Evolutionary conservation across 345 rosid species (phyloP), one percentile per base, ranked within the genome.

Genomic region (Aquilaria malaccensis): DNA sequence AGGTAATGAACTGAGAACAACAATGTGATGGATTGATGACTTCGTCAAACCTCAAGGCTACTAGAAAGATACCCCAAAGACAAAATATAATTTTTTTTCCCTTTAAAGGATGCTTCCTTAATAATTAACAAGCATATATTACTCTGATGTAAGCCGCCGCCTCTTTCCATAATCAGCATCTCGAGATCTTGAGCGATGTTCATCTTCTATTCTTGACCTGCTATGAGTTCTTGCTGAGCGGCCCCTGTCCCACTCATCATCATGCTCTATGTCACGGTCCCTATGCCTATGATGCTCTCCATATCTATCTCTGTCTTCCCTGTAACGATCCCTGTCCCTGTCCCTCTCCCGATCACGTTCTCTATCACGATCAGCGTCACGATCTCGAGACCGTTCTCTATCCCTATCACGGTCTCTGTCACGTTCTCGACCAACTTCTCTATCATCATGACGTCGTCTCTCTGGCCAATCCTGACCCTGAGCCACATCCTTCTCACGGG

Each of bases 101-200:
- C 7, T 37, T 37, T 37, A 4, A 37, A 37, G 43, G 43, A 37
- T 37, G 43, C 43, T 37, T 37, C 43, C 43, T 37, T 37, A 9
- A 37, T 37, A 37, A 37, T 5, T 5, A 37, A 37, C 22, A 37
- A 37, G 43, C 43, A 37, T 9, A 37, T 50, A 15, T 81, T 77
- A 81, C 61, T 81, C 83, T 30, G 81, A 79, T 13, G 83, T 79
- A 50, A 65, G 45, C 46, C 86, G 85, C 63, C 96, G 83, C 76
- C 87, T 80, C 80, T 88, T 85, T 45, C 86, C 89, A 54, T 85
- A 83, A 66, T 85, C 96, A 31, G 59, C 84, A 79, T 88, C 91
- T 79, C 96, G 80, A 7, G 89, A 79, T 63, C 87, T 74, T 57
- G 92, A 77, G 79, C 81, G 81, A 67, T 76, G 80, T 59, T 83